Evolutionary conservation across 441 rosid genomes (phyloP).

Genomic region (Populus hybrid): DNA sequence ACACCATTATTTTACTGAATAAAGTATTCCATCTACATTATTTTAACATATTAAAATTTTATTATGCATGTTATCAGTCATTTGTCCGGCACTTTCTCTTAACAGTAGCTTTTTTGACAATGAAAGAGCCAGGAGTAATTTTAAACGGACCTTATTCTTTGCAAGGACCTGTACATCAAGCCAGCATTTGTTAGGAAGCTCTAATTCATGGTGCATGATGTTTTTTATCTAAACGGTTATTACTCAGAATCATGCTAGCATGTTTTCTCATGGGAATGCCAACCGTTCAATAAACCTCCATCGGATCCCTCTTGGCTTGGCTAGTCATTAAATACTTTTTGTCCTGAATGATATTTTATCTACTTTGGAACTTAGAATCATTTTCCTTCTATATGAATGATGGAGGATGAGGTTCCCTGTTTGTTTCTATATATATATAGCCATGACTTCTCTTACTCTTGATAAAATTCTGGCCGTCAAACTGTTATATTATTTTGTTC

Average conservation of each 20-base stretch:
- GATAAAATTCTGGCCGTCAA: neutral
- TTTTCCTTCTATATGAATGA: too few species aligned
- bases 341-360: neutral
- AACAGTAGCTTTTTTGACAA: neutral
- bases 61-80: neutral
- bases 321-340: neutral
- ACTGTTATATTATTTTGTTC: neutral
- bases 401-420: too few species aligned
- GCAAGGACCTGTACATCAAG: neutral
- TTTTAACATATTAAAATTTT: neutral
- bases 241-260: neutral
- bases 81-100: neutral
- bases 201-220: neutral
- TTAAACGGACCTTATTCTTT: neutral
- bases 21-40: neutral
- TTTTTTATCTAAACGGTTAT: neutral
- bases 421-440: neutral
- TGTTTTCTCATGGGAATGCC: neutral
- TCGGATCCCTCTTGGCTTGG: neutral
- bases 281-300: neutral
- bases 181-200: neutral
- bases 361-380: neutral
- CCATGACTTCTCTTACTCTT: neutral
- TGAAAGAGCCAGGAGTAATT: neutral
- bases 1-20: neutral